phyloP scores from a whole-genome alignment of 495 filamentous ascomycete species.

The Hypoxylon fuscum region DNA sequence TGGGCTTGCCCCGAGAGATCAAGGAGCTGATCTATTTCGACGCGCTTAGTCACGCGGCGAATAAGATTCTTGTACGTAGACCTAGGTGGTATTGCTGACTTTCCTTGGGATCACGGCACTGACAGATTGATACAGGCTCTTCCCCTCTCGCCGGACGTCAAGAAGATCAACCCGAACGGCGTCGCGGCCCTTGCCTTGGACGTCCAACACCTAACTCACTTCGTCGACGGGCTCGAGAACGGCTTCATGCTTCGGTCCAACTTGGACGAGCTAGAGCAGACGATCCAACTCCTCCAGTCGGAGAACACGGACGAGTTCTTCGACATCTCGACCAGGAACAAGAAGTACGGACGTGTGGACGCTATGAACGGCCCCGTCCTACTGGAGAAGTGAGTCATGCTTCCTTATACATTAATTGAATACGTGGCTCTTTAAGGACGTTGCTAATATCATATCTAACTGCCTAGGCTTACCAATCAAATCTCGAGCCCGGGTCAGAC shows the following conservation, averaged over 20 bases:
- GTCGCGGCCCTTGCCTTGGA: conserved; percentile 82
- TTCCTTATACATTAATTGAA: too few relatives aligned
- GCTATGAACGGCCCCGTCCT: conserved; percentile 83
- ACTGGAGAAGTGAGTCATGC: conserved; percentile 78
- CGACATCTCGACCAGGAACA: conserved; percentile 83
- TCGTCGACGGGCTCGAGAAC: conserved; percentile 84
- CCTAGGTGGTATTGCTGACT: not conserved
- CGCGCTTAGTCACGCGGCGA: conserved; percentile 87
- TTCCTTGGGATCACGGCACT: not conserved
- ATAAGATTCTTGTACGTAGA: conserved; percentile 78
- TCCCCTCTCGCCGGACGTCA: conserved; percentile 80
- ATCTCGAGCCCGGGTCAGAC: conserved; percentile 66
- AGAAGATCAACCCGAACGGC: conserved; percentile 85
- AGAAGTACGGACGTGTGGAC: conserved; percentile 94
- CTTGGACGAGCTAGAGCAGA: conserved; percentile 92
- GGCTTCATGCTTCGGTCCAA: conserved; percentile 81
- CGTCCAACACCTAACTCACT: conserved; percentile 80
- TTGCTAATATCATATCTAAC: too few relatives aligned
- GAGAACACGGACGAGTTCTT: conserved; percentile 96
- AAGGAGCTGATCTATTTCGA: conserved; percentile 98
- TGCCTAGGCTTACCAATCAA: conserved; percentile 69
- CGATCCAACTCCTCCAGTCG: conserved; percentile 80
- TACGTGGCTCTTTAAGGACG: too few relatives aligned
- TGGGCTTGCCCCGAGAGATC: conserved; percentile 91
- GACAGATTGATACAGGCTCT: conserved; percentile 64